Evolutionary conservation across 1,284 basidiomycete genomes (phyloP).

Genomic region (Earliella scabrosa): DNA sequence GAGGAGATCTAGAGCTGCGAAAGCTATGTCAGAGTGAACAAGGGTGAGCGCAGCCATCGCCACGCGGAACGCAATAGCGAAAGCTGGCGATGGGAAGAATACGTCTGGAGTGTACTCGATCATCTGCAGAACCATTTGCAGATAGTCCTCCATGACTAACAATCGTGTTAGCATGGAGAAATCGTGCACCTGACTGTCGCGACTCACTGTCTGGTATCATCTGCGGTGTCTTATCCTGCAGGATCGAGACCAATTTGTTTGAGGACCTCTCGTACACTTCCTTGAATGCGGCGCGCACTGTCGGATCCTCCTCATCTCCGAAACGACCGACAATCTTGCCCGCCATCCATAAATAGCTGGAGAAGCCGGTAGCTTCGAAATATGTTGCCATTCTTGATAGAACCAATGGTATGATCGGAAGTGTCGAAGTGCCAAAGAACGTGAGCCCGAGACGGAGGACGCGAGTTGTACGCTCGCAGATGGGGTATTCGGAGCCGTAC

Average conservation of each 20-base stretch:
- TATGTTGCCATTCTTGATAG: slow-evolving; percentile 76
- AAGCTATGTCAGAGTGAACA: slow-evolving; percentile 81
- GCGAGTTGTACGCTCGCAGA: slow-evolving; percentile 88
- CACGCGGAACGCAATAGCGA: slow-evolving; percentile 78
- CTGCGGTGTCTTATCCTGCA: slow-evolving; percentile 68
- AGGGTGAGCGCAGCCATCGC: slow-evolving; percentile 80
- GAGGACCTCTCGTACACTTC: slow-evolving; percentile 80
- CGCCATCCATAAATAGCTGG: slow-evolving; percentile 94
- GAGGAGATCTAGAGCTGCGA: slow-evolving; percentile 83
- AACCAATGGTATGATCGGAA: slow-evolving; percentile 73
- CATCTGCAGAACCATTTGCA: slow-evolving; percentile 81
- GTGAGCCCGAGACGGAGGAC: slow-evolving; percentile 84
- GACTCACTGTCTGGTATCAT: slow-evolving; percentile 82
- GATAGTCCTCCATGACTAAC: slow-evolving; percentile 93
- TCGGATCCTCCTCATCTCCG: slow-evolving; percentile 61
- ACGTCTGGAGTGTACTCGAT: slow-evolving; percentile 73
- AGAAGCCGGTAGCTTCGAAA: slow-evolving; percentile 84
- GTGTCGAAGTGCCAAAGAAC: slow-evolving; percentile 77
- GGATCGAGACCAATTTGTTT: slow-evolving; percentile 64
- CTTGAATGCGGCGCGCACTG: slow-evolving; percentile 59
- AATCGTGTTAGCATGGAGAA: slow-evolving; percentile 3
- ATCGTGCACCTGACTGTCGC: not conserved
- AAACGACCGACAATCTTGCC: slow-evolving; percentile 83
- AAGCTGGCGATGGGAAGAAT: slow-evolving; percentile 77
- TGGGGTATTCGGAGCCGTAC: slow-evolving; percentile 79